These are phyloP conservation scores for Claviceps sp. DNA, from an alignment of 2,329 filamentous ascomycete genomes.

Conservation along the genomic window DNA sequence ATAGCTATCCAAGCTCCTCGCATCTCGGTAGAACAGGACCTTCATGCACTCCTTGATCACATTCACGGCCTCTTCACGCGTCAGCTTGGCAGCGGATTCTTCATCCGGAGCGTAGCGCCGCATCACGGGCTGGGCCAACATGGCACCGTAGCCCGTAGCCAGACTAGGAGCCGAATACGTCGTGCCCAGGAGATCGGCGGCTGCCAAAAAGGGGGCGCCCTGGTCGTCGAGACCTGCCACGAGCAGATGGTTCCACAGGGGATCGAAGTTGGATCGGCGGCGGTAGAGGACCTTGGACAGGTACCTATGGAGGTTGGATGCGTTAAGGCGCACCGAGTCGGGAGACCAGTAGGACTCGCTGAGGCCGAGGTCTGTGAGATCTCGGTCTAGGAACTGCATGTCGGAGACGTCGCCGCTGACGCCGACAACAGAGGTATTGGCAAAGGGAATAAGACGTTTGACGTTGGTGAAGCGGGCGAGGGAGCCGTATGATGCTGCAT, in stretches of 20 bases:
- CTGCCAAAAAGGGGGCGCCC: slow-evolving; percentile 76
- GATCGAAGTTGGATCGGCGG: slow-evolving; percentile 89
- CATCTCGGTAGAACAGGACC: slow-evolving; percentile 94
- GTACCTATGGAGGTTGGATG: slow-evolving; percentile 93
- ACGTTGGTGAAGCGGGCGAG: slow-evolving; percentile 93
- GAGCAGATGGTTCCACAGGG: slow-evolving; percentile 90
- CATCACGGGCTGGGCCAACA: slow-evolving; percentile 86
- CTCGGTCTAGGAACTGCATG: slow-evolving; percentile 96
- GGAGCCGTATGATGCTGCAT: slow-evolving; percentile 84
- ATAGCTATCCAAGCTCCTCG: slow-evolving; percentile 81
- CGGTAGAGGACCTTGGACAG: slow-evolving; percentile 92
- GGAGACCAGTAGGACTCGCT: slow-evolving; percentile 65
- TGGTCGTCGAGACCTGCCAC: slow-evolving; percentile 78
- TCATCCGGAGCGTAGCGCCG: slow-evolving; percentile 76
- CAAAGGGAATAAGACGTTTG: slow-evolving; percentile 85
- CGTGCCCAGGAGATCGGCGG: slow-evolving; percentile 82
- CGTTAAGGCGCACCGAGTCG: slow-evolving; percentile 48
- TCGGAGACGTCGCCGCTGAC: slow-evolving; percentile 96
- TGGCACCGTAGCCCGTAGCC: slow-evolving; percentile 85
- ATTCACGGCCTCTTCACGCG: slow-evolving; percentile 64
- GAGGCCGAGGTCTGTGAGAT: slow-evolving; percentile 76
- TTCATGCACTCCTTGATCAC: slow-evolving; percentile 93
- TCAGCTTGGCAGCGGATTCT: slow-evolving; percentile 56
- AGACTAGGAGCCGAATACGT: slow-evolving; percentile 80
- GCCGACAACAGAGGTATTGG: slow-evolving; percentile 70